These are phyloP conservation scores for Ophiognomonia clavigignenti-juglandacearum DNA, from an alignment of 2,329 filamentous ascomycete species.

Conservation along the genomic window DNA sequence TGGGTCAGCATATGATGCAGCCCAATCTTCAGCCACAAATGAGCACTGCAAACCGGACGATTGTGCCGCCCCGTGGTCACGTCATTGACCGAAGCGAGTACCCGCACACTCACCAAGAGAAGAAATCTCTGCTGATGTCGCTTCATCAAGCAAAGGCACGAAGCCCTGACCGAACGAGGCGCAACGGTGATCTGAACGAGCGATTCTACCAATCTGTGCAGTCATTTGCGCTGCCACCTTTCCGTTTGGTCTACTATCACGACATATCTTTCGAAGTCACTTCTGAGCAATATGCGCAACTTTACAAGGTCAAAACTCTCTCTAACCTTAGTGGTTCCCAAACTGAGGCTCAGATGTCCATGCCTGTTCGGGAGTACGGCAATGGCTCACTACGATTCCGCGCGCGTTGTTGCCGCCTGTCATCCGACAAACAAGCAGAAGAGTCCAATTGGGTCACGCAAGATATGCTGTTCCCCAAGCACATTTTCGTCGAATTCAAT, in stretches of 20 bases:
- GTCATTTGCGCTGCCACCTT: constrained; percentile 44
- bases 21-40: neutral
- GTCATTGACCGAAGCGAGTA: constrained; percentile 29
- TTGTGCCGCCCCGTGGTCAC: constrained; percentile 21
- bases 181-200: constrained; percentile 20
- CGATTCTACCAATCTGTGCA: constrained; percentile 55
- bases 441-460: constrained; percentile 56
- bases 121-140: constrained; percentile 34
- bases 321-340: constrained; percentile 19
- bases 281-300: constrained; percentile 26
- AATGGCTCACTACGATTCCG: constrained; percentile 60
- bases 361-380: constrained; percentile 35
- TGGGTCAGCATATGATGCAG: neutral
- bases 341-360: neutral
- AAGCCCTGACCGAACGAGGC: constrained; percentile 42
- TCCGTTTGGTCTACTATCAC: constrained; percentile 29
- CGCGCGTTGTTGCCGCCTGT: constrained; percentile 55
- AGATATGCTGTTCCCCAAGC: constrained; percentile 67
- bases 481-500: constrained; percentile 68
- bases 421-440: constrained; percentile 19
- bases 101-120: constrained; percentile 36
- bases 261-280: constrained; percentile 43
- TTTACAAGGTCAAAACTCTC: constrained; percentile 28
- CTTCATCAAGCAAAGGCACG: constrained; percentile 43
- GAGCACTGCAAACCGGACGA: neutral